These are phyloP conservation scores for Nematodospora valgi DNA, from an alignment of 805 yeast genomes.

Conservation along the genomic window DNA sequence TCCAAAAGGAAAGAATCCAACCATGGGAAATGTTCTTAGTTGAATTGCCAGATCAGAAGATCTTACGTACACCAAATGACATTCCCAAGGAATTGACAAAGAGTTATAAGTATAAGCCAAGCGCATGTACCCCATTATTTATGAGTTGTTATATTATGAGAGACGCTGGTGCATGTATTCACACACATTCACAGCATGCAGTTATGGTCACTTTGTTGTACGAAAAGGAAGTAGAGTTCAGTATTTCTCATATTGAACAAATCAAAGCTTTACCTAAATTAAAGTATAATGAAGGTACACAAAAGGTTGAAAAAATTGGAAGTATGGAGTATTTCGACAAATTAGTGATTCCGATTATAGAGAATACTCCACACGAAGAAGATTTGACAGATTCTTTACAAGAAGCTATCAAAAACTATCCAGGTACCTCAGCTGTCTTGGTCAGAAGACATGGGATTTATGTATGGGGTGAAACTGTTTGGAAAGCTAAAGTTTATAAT, in stretches of 20 bases:
- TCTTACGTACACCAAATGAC: constrained; percentile 56
- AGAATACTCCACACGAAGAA: constrained; percentile 86
- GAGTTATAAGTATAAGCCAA: constrained; percentile 63
- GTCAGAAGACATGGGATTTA: constrained; percentile 93
- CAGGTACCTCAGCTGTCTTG: constrained; percentile 78
- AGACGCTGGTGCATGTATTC: constrained; percentile 88
- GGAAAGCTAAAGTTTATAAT: constrained; percentile 90
- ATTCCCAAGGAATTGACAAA: constrained; percentile 35
- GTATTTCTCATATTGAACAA: constrained; percentile 80
- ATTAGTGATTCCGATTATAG: constrained; percentile 83
- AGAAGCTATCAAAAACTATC: constrained; percentile 63
- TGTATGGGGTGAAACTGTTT: constrained; percentile 92
- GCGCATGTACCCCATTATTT: constrained; percentile 91
- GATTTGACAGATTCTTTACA: constrained; percentile 67
- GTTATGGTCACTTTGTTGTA: constrained; percentile 74
- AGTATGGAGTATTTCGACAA: constrained; percentile 70
- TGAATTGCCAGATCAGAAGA: constrained; percentile 49
- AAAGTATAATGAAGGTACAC: constrained; percentile 22
- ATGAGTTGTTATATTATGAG: constrained; percentile 64
- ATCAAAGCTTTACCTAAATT: constrained; percentile 83
- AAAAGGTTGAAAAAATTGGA: constrained; percentile 56
- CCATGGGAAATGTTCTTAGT: constrained; percentile 82
- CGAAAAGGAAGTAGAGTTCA: constrained; percentile 60
- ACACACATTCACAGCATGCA: constrained; percentile 89
- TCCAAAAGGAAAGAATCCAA: constrained; percentile 83